Evolutionary conservation across 1,139 yeast genomes (phyloP).

Genomic region (Taphrina pruni): DNA sequence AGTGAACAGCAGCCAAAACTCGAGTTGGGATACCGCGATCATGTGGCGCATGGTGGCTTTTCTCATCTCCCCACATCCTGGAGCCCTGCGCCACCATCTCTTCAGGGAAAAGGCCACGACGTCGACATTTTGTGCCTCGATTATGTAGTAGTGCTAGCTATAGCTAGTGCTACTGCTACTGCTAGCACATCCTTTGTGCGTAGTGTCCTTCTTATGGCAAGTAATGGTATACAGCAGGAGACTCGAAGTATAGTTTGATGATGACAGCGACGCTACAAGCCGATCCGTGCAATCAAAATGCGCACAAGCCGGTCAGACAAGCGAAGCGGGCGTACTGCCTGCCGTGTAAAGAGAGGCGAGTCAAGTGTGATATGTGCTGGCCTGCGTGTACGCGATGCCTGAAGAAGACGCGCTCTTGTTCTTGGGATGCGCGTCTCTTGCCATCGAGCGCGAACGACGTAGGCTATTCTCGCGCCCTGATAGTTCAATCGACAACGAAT

Average conservation of each 20-base stretch:
- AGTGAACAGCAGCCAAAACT: no score
- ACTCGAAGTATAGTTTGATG: no score
- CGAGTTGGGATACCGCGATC: neutral
- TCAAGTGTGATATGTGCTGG: constrained; percentile 13
- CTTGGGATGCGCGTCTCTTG: neutral
- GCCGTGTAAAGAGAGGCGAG: constrained; percentile 10
- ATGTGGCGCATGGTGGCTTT: no score
- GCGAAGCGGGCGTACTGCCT: constrained; percentile 2
- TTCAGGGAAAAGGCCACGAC: neutral
- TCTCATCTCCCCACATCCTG: no score
- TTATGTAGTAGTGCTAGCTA: no score
- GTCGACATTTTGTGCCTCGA: neutral
- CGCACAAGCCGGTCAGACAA: neutral
- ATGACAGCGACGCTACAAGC: neutral
- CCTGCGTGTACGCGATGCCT: constrained; percentile 11
- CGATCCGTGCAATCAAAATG: no score
- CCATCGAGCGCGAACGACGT: neutral
- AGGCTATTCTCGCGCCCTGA: no score
- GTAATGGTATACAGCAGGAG: no score
- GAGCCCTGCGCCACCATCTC: neutral
- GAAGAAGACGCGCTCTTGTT: constrained; percentile 5
- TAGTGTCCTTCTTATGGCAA: no score
- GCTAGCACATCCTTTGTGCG: no score
- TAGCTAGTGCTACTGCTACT: no score
- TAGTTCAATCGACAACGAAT: no score